phyloP scores from a whole-genome alignment of 1,139 yeast species.

The Geotrichum phurueaensis region DNA sequence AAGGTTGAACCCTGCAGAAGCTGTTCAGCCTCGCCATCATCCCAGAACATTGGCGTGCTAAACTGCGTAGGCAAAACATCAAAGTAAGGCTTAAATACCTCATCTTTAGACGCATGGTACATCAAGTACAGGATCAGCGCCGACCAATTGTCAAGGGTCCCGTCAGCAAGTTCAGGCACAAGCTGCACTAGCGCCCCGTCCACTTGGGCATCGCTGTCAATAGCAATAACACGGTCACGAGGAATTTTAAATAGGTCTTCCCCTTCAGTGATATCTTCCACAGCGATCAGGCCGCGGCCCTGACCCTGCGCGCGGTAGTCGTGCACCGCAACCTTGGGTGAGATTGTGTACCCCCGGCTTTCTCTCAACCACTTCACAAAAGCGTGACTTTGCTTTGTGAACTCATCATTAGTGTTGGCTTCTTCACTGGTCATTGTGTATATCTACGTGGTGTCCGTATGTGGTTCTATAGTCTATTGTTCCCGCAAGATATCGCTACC shows the following conservation, averaged over 20 bases:
- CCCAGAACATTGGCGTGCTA: constrained; percentile 79
- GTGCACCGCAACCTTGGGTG: constrained; percentile 51
- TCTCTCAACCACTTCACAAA: constrained; percentile 51
- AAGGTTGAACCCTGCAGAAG: constrained; percentile 69
- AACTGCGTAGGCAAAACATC: constrained; percentile 59
- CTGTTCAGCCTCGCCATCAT: constrained; percentile 41
- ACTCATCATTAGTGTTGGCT: constrained; percentile 23
- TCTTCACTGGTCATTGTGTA: neutral
- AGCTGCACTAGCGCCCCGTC: constrained; percentile 33
- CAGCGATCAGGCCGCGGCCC: constrained; percentile 76
- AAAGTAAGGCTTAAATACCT: constrained; percentile 63
- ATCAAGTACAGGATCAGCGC: constrained; percentile 61
- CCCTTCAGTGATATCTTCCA: constrained; percentile 50
- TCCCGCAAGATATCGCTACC: too few relatives aligned
- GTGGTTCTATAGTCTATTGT: neutral
- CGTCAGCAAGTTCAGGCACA: constrained; percentile 41
- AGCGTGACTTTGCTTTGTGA: constrained; percentile 36
- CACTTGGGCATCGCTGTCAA: constrained; percentile 43
- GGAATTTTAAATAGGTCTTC: constrained; percentile 71
- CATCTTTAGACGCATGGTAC: constrained; percentile 43
- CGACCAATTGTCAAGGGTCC: constrained; percentile 57
- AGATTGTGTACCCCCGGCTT: constrained; percentile 42
- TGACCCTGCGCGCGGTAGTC: constrained; percentile 56
- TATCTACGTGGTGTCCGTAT: neutral
- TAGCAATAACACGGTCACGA: constrained; percentile 48